phyloP scores from a whole-genome alignment of 225 moss, liverwort and hornwort species.

The Ulota crispa region DNA sequence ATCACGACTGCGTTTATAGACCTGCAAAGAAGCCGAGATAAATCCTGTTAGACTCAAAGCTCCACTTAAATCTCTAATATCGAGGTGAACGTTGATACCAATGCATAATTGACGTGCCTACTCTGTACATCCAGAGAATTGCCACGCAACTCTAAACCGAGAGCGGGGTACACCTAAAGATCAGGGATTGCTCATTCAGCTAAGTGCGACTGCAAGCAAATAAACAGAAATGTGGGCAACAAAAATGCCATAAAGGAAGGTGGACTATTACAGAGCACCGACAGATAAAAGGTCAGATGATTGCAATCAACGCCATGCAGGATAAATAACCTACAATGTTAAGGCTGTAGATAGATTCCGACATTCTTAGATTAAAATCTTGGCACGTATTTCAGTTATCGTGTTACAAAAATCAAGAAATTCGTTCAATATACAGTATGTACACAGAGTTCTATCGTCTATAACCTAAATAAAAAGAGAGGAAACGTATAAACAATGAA shows the following conservation, averaged over 20 bases:
- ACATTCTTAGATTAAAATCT: background rate
- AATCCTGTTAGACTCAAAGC: background rate
- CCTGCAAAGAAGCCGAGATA: conserved; percentile 44
- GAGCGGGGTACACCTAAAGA: background rate
- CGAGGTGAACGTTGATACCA: background rate
- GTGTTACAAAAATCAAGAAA: background rate
- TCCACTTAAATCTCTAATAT: background rate
- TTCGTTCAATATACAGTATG: background rate
- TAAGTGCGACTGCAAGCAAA: background rate
- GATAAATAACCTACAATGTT: background rate
- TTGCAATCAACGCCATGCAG: background rate
- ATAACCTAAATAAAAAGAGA: conserved; percentile 1
- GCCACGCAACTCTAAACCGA: background rate
- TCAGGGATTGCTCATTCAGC: background rate
- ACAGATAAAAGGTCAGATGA: background rate
- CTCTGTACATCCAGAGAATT: background rate
- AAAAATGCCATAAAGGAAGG: background rate
- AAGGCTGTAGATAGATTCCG: background rate
- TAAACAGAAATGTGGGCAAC: background rate
- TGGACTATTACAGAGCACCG: background rate
- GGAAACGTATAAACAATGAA: background rate
- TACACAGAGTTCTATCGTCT: background rate
- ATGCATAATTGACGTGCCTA: background rate
- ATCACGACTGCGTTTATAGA: conserved; percentile 85
- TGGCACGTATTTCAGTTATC: background rate